Percentiles rank a stretch among this genome's conserved stretches.
phyloP scores from a whole-genome alignment of 208 protist species.

The Acanthamoeba royreba region DNA sequence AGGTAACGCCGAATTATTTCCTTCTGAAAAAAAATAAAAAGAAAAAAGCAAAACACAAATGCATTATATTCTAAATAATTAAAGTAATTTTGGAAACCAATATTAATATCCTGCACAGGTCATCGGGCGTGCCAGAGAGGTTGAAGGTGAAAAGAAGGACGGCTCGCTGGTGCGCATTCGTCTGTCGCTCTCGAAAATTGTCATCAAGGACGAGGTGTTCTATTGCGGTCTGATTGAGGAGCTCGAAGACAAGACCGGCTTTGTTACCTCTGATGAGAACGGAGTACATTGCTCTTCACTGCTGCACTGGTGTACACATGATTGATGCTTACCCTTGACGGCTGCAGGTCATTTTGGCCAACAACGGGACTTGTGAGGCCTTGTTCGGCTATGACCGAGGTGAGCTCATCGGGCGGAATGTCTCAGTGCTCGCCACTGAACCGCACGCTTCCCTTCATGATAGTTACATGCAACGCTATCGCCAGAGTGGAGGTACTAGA shows the following conservation, averaged over 20 bases:
- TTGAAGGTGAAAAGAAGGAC: background rate
- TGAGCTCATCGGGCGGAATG: conserved; percentile 16
- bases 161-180: background rate
- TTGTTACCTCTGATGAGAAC: background rate
- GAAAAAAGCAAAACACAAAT: background rate
- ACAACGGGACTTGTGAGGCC: background rate
- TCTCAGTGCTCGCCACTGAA: background rate
- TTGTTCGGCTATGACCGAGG: background rate
- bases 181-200: background rate
- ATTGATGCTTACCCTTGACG: background rate
- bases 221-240: background rate
- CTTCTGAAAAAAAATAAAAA: background rate
- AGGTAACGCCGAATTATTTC: background rate
- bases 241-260: background rate
- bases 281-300: background rate
- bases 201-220: background rate
- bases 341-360: background rate
- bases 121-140: background rate
- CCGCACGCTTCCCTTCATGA: background rate
- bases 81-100: background rate
- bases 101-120: background rate
- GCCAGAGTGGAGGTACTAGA: background rate
- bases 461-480: background rate
- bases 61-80: background rate
- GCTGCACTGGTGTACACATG: background rate